A percentile compares a stretch with the other conserved stretches of the same genome.
Conservation (phyloP, 1,284 basidiomycete genomes). For the Puccinia triticina region DNA sequence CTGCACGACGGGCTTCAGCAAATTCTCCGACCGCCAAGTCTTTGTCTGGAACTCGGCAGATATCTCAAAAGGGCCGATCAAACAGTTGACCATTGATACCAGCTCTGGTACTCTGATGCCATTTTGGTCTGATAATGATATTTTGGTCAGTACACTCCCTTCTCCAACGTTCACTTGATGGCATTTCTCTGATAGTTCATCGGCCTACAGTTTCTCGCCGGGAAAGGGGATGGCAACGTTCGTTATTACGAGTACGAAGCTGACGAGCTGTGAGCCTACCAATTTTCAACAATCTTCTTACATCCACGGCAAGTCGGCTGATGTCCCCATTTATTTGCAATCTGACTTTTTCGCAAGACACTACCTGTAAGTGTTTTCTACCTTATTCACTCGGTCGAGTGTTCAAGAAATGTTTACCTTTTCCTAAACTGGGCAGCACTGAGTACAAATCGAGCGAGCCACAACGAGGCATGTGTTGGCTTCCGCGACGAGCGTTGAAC, state of each 20-base stretch:
- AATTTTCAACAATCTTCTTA: not conserved
- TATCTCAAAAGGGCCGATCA: conserved; percentile 68
- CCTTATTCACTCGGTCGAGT: not conserved
- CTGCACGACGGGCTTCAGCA: conserved; percentile 92
- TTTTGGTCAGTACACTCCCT: conserved; percentile 59
- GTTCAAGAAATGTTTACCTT: conserved; percentile 53
- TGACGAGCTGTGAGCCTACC: conserved; percentile 69
- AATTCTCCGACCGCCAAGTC: conserved; percentile 89
- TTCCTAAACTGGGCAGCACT: conserved; percentile 60
- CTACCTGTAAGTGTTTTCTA: conserved; percentile 63
- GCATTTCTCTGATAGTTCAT: not conserved
- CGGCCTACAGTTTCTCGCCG: conserved; percentile 79
- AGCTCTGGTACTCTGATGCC: conserved; percentile 93
- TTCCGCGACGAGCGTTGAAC: conserved; percentile 84
- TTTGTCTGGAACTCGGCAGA: conserved; percentile 80
- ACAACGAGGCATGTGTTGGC: conserved; percentile 93
- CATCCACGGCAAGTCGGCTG: not conserved
- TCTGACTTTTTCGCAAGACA: conserved; percentile 7
- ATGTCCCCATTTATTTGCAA: not conserved
- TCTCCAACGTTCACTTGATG: not conserved
- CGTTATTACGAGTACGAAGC: conserved; percentile 93
- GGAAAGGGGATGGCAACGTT: conserved; percentile 82
- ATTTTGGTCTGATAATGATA: conserved; percentile 89
- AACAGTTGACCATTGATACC: conserved; percentile 79
- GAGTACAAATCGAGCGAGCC: conserved; percentile 90